Evolutionary conservation across 345 rosid genomes (phyloP).

Genomic region (Moricandia moricandioides): DNA sequence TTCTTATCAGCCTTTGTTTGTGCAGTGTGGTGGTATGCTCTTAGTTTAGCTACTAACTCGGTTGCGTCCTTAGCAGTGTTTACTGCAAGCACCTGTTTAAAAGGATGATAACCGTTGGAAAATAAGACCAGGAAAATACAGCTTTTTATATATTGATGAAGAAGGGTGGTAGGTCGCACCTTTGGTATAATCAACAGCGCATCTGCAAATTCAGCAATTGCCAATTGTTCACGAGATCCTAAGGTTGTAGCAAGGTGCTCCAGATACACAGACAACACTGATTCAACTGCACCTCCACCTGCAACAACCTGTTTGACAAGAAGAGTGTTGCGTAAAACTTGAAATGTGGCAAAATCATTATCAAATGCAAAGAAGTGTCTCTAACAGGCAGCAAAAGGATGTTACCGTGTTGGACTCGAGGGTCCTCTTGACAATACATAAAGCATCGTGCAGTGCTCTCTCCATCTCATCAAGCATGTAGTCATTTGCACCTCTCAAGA

Average conservation of each 20-base stretch:
- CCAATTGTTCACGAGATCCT: conserved; percentile 90
- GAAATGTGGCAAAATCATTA: not conserved
- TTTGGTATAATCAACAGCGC: conserved; percentile 80
- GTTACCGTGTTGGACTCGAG: conserved; percentile 87
- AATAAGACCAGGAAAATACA: not conserved
- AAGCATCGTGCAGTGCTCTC: conserved; percentile 85
- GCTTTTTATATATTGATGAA: not conserved
- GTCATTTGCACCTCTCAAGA: conserved; percentile 94
- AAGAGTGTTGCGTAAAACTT: not conserved
- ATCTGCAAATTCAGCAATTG: conserved; percentile 96
- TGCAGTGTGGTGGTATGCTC: conserved; percentile 91
- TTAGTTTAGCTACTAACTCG: conserved; percentile 86
- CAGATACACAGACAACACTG: conserved; percentile 84
- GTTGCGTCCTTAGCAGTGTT: conserved; percentile 97
- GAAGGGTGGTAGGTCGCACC: conserved; percentile 41
- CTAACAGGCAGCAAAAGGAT: conserved; percentile 1
- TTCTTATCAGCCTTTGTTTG: conserved; percentile 95
- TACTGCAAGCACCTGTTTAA: conserved; percentile 80
- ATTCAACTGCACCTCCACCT: conserved; percentile 97
- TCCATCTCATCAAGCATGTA: conserved; percentile 99
- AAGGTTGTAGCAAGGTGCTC: conserved; percentile 90
- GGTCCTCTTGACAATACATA: conserved; percentile 86
- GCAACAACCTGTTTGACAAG: conserved; percentile 72
- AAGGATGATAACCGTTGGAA: not conserved
- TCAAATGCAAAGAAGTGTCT: not conserved